Evolutionary conservation across 768 basidiomycete species (phyloP).

Genomic region (Harrya chromipes): DNA sequence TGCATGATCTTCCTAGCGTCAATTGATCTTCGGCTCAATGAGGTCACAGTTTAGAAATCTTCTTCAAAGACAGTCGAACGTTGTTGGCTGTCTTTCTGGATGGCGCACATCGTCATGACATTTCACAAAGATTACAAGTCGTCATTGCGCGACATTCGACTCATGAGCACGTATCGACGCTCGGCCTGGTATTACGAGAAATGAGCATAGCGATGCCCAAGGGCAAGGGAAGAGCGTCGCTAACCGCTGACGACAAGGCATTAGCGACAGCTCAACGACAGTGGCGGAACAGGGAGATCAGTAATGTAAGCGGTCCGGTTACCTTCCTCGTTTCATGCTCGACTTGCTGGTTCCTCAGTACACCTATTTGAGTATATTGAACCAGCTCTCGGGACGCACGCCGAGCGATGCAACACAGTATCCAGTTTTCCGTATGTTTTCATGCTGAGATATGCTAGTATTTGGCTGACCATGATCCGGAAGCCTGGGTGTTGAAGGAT

Average conservation of each 20-base stretch:
- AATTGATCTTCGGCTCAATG: neutral
- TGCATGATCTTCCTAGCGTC: slow-evolving; percentile 4
- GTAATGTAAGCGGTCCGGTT: slow-evolving; percentile 58
- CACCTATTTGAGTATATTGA: slow-evolving; percentile 83
- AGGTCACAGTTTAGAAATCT: slow-evolving; percentile 71
- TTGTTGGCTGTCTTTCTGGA: slow-evolving; percentile 80
- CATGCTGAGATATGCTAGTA: neutral
- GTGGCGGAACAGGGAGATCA: slow-evolving; percentile 90
- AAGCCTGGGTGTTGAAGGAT: slow-evolving; percentile 88
- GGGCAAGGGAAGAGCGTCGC: slow-evolving; percentile 14
- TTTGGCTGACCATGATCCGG: neutral
- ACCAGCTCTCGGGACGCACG: slow-evolving; percentile 89
- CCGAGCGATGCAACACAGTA: slow-evolving; percentile 95
- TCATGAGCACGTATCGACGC: slow-evolving; percentile 41
- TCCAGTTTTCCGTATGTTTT: slow-evolving; percentile 75
- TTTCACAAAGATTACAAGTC: slow-evolving; percentile 49
- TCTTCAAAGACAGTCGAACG: slow-evolving; percentile 90
- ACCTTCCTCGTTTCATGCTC: neutral
- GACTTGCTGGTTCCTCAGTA: slow-evolving; percentile 47
- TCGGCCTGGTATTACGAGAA: slow-evolving; percentile 44
- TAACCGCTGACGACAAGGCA: slow-evolving; percentile 36
- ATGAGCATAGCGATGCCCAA: slow-evolving; percentile 27
- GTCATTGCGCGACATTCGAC: slow-evolving; percentile 42
- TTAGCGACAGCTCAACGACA: slow-evolving; percentile 68
- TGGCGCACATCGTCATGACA: slow-evolving; percentile 58